Percentiles rank a stretch among this genome's conserved stretches.
These are phyloP conservation scores for Solanum boliviense DNA, from an alignment of 257 asterid genomes.

Conservation along the genomic window DNA sequence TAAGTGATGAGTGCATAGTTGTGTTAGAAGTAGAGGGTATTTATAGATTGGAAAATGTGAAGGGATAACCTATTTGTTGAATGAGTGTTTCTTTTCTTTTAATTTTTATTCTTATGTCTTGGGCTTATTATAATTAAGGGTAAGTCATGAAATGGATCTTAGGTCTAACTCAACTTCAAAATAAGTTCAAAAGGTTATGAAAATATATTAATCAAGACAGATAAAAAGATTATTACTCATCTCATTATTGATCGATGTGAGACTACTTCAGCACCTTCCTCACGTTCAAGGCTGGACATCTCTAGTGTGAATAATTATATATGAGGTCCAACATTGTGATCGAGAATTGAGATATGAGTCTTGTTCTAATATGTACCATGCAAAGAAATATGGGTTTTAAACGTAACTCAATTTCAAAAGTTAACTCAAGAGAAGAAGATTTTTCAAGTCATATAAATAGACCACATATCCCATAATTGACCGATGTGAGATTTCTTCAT, in stretches of 20 bases:
- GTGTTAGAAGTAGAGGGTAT: not conserved
- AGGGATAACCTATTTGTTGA: not conserved
- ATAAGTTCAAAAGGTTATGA: not conserved
- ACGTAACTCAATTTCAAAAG: not conserved
- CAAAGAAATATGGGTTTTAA: not conserved
- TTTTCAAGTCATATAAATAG: not conserved
- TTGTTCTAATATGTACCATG: not conserved
- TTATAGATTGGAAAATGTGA: not conserved
- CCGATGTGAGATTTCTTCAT: not conserved
- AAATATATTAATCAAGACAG: not conserved
- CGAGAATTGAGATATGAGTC: not conserved
- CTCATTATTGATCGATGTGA: not conserved
- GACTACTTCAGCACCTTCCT: not conserved
- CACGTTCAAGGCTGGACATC: not conserved
- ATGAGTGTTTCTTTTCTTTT: not conserved
- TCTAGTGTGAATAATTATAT: not conserved
- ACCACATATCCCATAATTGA: not conserved
- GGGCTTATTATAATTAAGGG: not conserved
- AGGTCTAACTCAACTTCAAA: not conserved
- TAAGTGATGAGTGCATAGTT: not conserved
- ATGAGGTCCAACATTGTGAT: not conserved
- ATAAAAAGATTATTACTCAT: not conserved
- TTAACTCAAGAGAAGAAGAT: accelerated
- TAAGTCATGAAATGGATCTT: not conserved
- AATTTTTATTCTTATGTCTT: not conserved